phyloP scores from a whole-genome alignment of 2,329 filamentous ascomycete species.

The Penicillium concentricum region DNA sequence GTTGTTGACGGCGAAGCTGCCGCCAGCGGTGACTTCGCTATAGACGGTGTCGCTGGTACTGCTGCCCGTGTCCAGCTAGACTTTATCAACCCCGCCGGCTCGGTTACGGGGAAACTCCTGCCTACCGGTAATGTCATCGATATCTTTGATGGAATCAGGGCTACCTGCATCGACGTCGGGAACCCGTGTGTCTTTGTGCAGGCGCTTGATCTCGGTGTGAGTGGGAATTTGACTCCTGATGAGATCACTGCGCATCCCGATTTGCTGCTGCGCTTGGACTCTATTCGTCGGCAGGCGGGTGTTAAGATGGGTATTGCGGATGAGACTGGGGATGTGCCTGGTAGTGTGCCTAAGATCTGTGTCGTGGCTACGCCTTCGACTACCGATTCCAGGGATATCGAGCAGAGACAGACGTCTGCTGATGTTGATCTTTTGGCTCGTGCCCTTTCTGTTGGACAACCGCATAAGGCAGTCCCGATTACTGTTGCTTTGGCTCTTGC shows the following conservation, averaged over 20 bases:
- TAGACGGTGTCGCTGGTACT: constrained; percentile 63
- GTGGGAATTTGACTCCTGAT: constrained; percentile 50
- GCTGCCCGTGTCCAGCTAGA: constrained; percentile 59
- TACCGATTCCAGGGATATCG: constrained; percentile 5
- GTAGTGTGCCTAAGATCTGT: constrained; percentile 62
- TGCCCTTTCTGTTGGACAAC: constrained; percentile 57
- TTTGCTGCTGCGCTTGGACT: constrained; percentile 52
- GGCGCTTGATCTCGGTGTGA: constrained; percentile 51
- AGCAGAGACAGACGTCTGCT: constrained; percentile 32
- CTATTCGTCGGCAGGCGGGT: constrained; percentile 58
- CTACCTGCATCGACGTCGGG: constrained; percentile 62
- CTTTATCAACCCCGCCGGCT: constrained; percentile 63
- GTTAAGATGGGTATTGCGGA: constrained; percentile 60
- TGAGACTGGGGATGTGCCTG: constrained; percentile 47
- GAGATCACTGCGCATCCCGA: constrained; percentile 50
- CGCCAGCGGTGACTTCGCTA: constrained; percentile 55
- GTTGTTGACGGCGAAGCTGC: constrained; percentile 51
- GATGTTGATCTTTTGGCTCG: constrained; percentile 46
- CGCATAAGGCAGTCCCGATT: constrained; percentile 57
- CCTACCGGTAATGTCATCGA: constrained; percentile 60
- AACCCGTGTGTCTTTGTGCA: constrained; percentile 65
- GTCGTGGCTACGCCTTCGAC: constrained; percentile 46
- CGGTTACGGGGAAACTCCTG: constrained; percentile 61
- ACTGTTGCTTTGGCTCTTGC: constrained; percentile 55
- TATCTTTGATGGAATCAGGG: constrained; percentile 49